Evolutionary conservation across 2,329 filamentous ascomycete genomes (phyloP).

Genomic region (Didymella arachidicola): DNA sequence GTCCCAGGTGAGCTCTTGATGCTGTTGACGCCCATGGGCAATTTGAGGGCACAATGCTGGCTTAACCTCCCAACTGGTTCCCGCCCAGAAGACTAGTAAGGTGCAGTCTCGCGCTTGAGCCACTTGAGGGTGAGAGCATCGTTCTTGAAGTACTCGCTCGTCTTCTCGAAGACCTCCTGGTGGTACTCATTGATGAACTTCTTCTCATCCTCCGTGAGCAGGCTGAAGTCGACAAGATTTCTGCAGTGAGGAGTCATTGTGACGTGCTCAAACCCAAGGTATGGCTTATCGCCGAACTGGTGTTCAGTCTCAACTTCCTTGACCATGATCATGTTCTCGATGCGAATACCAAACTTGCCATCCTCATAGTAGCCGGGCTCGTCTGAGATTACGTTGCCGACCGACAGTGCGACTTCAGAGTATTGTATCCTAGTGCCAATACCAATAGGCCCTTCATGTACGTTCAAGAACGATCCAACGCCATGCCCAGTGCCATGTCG

Average conservation of each 20-base stretch:
- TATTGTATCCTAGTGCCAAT: conserved; percentile 93
- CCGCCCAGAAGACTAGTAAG: conserved; percentile 44
- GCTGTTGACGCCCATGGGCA: not conserved
- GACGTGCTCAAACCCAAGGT: conserved; percentile 93
- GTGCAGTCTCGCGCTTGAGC: conserved; percentile 85
- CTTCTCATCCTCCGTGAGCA: conserved; percentile 78
- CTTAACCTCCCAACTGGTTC: too few relatives aligned
- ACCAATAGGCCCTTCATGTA: conserved; percentile 96
- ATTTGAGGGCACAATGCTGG: not conserved
- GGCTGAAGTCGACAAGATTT: conserved; percentile 78
- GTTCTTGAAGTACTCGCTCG: conserved; percentile 74
- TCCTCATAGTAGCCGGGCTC: conserved; percentile 98
- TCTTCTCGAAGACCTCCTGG: conserved; percentile 81
- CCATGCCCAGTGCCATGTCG: conserved; percentile 96
- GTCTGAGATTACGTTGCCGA: conserved; percentile 96
- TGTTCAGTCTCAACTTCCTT: conserved; percentile 86
- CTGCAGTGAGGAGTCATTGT: conserved; percentile 96
- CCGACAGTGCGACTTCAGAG: conserved; percentile 83
- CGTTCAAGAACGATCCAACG: conserved; percentile 93
- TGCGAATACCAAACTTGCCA: conserved; percentile 90
- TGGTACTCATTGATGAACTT: conserved; percentile 90
- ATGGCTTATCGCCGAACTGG: conserved; percentile 92
- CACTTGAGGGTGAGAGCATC: conserved; percentile 77
- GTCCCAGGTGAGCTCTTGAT: not conserved
- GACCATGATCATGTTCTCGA: conserved; percentile 95